Evolutionary conservation across 441 rosid genomes (phyloP).

Genomic region (Monsonia emarginata): DNA sequence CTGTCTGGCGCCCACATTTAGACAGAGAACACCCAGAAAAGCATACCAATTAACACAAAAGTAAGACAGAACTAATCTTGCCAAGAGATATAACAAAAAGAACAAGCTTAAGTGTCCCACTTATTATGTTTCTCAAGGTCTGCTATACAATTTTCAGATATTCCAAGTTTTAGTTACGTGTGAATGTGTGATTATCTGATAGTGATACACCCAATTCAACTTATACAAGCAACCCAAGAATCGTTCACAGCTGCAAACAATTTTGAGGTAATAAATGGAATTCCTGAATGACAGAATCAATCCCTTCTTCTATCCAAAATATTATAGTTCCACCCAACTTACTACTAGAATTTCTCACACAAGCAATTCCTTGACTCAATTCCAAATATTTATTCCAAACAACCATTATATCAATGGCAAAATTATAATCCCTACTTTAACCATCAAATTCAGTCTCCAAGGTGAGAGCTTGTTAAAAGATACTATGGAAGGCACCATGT

Average conservation of each 20-base stretch:
- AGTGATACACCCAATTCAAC: neutral
- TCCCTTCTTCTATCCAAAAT: neutral
- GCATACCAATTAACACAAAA: too few relatives aligned
- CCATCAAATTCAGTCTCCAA: neutral
- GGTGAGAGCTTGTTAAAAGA: conserved; percentile 12
- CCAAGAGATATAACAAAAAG: too few relatives aligned
- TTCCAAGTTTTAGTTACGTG: too few relatives aligned
- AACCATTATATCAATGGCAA: neutral
- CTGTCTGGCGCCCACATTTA: too few relatives aligned
- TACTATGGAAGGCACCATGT: neutral
- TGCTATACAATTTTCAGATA: too few relatives aligned
- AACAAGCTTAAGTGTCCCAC: too few relatives aligned
- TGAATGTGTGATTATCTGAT: neutral
- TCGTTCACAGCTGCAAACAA: neutral
- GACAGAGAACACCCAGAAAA: too few relatives aligned
- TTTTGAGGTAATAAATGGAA: neutral
- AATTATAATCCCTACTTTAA: neutral
- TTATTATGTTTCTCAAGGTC: too few relatives aligned
- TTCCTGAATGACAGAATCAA: neutral
- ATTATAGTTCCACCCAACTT: neutral
- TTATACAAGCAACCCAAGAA: neutral
- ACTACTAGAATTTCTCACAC: neutral
- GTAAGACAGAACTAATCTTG: too few relatives aligned
- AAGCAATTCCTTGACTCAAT: too few relatives aligned
- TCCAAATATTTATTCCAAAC: neutral